Evolutionary conservation across 257 asterid genomes (phyloP).

Genomic region (Nicotiana tomentosiformis): DNA sequence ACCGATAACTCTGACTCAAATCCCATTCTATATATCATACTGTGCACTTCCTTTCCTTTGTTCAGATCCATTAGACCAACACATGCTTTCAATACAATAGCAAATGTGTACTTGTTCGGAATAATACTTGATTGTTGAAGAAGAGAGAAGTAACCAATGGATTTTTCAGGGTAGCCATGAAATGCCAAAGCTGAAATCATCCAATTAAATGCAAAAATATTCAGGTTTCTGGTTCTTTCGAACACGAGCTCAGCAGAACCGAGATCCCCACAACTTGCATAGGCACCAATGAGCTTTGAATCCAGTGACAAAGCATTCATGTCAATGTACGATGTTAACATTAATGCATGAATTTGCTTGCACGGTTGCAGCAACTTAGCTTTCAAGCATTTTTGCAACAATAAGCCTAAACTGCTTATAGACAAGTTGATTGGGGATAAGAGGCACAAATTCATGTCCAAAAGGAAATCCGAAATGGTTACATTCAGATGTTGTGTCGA

Average conservation of each 20-base stretch:
- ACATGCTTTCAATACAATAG: slow-evolving; percentile 43
- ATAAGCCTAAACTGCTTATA: slow-evolving; percentile 21
- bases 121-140: slow-evolving; percentile 33
- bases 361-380: slow-evolving; percentile 34
- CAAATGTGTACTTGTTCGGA: slow-evolving; percentile 41
- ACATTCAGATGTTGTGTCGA: neutral
- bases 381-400: slow-evolving; percentile 47
- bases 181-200: slow-evolving; percentile 38
- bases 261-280: slow-evolving; percentile 56
- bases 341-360: slow-evolving; percentile 53
- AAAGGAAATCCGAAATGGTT: neutral
- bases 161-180: slow-evolving; percentile 34
- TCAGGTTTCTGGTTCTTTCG: slow-evolving; percentile 30
- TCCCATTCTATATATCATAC: slow-evolving; percentile 34
- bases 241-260: slow-evolving; percentile 38
- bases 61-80: slow-evolving; percentile 37
- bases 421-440: slow-evolving; percentile 18
- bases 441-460: slow-evolving; percentile 1
- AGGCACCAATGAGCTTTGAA: slow-evolving; percentile 56
- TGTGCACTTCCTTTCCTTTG: slow-evolving; percentile 52
- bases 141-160: slow-evolving; percentile 38
- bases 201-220: slow-evolving; percentile 58
- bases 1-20: slow-evolving; percentile 30
- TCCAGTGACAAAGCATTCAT: slow-evolving; percentile 28
- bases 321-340: slow-evolving; percentile 32